Percentiles rank a stretch among this genome's conserved stretches.
These are phyloP conservation scores for Crithidia fasciculata DNA, from an alignment of 208 protist species.

Conservation along the genomic window DNA sequence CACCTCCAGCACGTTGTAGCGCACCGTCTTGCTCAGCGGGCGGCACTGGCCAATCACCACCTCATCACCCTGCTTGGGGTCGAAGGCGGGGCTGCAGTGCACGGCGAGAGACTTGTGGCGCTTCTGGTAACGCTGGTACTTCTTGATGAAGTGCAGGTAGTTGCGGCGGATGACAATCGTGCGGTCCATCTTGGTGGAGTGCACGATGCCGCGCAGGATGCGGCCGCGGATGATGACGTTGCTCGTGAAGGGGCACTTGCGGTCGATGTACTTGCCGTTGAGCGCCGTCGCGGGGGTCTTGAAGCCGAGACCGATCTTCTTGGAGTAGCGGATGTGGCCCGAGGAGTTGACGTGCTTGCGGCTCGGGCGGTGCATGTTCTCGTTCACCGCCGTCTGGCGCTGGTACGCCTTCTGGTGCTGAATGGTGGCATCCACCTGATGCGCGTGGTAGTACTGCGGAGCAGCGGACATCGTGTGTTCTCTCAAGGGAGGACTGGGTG, in stretches of 20 bases:
- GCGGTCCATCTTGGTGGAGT: constrained; percentile 99
- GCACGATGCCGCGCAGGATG: constrained; percentile 98
- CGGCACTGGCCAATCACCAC: constrained; percentile 99
- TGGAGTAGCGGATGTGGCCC: constrained; percentile 93
- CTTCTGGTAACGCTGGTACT: constrained; percentile 99
- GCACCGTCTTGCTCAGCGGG: constrained; percentile 99
- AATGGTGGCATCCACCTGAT: constrained; percentile 84
- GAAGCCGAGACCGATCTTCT: constrained; percentile 97
- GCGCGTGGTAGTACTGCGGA: constrained; percentile 73
- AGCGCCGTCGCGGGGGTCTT: constrained; percentile 98
- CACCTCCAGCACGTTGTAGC: constrained; percentile 99
- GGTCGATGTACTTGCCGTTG: constrained; percentile 99
- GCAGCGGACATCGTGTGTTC: constrained; percentile 40
- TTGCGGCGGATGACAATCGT: constrained; percentile 99
- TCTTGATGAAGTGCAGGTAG: constrained; percentile 99
- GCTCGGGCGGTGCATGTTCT: constrained; percentile 84
- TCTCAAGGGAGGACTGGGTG: neutral
- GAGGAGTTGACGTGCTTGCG: constrained; percentile 64
- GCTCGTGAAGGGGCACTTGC: constrained; percentile 99
- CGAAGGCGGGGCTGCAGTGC: constrained; percentile 99
- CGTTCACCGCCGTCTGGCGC: constrained; percentile 91
- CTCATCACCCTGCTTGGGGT: constrained; percentile 98
- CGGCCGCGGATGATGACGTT: constrained; percentile 99
- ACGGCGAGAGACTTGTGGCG: constrained; percentile 99
- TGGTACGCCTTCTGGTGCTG: constrained; percentile 94